Evolutionary conservation across 2,329 filamentous ascomycete genomes (phyloP).

Genomic region (Blastomyces silverae): DNA sequence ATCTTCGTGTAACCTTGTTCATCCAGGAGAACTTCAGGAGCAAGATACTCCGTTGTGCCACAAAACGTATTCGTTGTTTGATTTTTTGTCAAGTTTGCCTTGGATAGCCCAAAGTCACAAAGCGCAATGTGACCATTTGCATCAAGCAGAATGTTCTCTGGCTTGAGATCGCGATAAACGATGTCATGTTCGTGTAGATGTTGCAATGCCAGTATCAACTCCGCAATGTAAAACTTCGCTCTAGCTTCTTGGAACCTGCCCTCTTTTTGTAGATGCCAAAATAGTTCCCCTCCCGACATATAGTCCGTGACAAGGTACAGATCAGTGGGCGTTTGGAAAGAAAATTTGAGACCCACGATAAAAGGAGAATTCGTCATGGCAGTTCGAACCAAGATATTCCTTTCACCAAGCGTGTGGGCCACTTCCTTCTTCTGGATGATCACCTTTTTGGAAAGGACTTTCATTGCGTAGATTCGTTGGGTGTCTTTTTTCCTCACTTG

Average conservation of each 20-base stretch:
- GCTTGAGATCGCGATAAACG: constrained; percentile 94
- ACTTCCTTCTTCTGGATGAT: constrained; percentile 99
- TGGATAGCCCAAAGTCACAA: constrained; percentile 95
- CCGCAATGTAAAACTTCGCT: constrained; percentile 98
- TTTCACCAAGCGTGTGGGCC: constrained; percentile 90
- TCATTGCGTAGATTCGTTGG: constrained; percentile 96
- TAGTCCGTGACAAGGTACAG: constrained; percentile 98
- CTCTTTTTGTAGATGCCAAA: constrained; percentile 98
- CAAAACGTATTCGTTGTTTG: constrained; percentile 99
- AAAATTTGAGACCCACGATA: constrained; percentile 96
- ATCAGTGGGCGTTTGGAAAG: constrained; percentile 94
- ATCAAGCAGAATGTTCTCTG: constrained; percentile 93
- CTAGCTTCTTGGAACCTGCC: constrained; percentile 89
- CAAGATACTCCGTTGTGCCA: constrained; percentile 94
- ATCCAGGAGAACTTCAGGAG: constrained; percentile 88
- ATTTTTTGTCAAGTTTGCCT: constrained; percentile 93
- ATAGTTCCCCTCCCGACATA: constrained; percentile 97
- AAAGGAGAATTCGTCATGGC: constrained; percentile 94
- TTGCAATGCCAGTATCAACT: constrained; percentile 89
- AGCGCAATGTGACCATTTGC: constrained; percentile 96
- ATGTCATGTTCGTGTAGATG: constrained; percentile 96
- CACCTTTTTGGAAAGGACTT: constrained; percentile 97
- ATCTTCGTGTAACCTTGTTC: constrained; percentile 99
- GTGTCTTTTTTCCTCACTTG: constrained; percentile 98
- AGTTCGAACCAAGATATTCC: constrained; percentile 93